These are phyloP conservation scores for Parasitella parasitica DNA, from an alignment of 371 early-diverging fungal species.

Conservation along the genomic window DNA sequence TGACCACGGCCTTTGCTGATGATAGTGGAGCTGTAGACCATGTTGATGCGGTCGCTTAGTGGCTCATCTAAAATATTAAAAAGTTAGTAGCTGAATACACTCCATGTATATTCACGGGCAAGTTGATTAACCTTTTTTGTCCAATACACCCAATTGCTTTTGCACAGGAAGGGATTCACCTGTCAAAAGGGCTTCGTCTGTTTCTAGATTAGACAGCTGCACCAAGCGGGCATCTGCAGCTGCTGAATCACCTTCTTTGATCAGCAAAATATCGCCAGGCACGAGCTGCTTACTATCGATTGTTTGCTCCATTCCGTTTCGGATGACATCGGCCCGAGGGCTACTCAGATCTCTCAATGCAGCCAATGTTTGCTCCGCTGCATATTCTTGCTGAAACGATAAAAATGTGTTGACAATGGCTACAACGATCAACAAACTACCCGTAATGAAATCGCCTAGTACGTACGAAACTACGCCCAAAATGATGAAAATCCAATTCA, in stretches of 20 bases:
- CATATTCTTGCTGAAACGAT: conserved; percentile 87
- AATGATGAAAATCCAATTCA: conserved; percentile 81
- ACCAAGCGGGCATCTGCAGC: conserved; percentile 85
- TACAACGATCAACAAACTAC: conserved; percentile 68
- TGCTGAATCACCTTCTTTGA: conserved; percentile 87
- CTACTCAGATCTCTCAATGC: conserved; percentile 79
- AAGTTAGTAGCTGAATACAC: not conserved
- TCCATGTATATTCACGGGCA: too few relatives aligned
- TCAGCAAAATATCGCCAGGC: conserved; percentile 83
- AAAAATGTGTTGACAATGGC: conserved; percentile 77
- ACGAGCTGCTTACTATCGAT: conserved; percentile 79
- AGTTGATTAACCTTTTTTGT: conserved; percentile 17
- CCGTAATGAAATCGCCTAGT: conserved; percentile 62
- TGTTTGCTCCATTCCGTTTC: conserved; percentile 65
- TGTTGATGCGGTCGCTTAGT: conserved; percentile 73
- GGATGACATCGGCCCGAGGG: conserved; percentile 74
- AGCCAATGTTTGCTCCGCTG: conserved; percentile 87
- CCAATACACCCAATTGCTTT: conserved; percentile 49
- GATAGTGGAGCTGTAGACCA: conserved; percentile 72
- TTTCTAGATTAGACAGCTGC: conserved; percentile 76
- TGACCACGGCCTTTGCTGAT: conserved; percentile 75
- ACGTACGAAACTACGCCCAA: conserved; percentile 57
- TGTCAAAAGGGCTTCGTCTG: conserved; percentile 83
- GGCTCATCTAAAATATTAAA: conserved; percentile 44
- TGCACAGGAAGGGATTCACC: conserved; percentile 80